A percentile compares a stretch with the other conserved stretches of the same genome.
phyloP scores from a whole-genome alignment of 2,329 filamentous ascomycete species.

The Aspergillus latus region DNA sequence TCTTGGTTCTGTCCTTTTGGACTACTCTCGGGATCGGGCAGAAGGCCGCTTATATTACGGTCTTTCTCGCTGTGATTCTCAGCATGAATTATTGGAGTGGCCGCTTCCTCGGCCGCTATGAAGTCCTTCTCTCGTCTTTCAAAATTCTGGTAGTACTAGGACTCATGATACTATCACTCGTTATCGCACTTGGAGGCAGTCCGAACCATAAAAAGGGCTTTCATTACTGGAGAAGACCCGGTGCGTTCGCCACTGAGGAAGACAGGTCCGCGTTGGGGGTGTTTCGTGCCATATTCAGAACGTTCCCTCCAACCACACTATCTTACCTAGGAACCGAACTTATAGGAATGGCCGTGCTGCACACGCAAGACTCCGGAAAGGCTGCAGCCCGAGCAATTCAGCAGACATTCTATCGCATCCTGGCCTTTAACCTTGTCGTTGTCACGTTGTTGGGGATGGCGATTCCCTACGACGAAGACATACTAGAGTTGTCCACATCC shows the following conservation, averaged over 20 bases:
- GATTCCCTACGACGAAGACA: conserved; percentile 65
- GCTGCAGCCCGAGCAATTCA: conserved; percentile 74
- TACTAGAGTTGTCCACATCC: conserved; percentile 52
- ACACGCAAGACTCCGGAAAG: conserved; percentile 73
- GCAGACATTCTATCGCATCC: conserved; percentile 76
- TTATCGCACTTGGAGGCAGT: conserved; percentile 65
- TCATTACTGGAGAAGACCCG: conserved; percentile 63
- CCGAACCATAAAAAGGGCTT: conserved; percentile 62
- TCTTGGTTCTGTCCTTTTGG: conserved; percentile 78
- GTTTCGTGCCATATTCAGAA: conserved; percentile 65
- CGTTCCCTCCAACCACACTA: conserved; percentile 72
- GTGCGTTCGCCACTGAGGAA: conserved; percentile 49
- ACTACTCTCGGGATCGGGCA: conserved; percentile 63
- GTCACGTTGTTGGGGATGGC: conserved; percentile 75
- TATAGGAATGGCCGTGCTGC: conserved; percentile 71
- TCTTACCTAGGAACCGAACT: conserved; percentile 75
- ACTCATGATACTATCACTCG: conserved; percentile 63
- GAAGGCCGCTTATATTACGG: conserved; percentile 73
- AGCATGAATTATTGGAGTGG: conserved; percentile 68
- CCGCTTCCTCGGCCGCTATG: conserved; percentile 65
- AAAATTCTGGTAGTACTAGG: conserved; percentile 66
- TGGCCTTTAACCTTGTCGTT: conserved; percentile 74
- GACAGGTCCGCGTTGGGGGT: conserved; percentile 45
- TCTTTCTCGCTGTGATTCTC: conserved; percentile 63
- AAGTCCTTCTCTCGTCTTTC: conserved; percentile 57